Percentiles rank a stretch among this genome's conserved stretches.
These are phyloP conservation scores for Melastoma malabathricum DNA, from an alignment of 345 rosid genomes.

Conservation along the genomic window DNA sequence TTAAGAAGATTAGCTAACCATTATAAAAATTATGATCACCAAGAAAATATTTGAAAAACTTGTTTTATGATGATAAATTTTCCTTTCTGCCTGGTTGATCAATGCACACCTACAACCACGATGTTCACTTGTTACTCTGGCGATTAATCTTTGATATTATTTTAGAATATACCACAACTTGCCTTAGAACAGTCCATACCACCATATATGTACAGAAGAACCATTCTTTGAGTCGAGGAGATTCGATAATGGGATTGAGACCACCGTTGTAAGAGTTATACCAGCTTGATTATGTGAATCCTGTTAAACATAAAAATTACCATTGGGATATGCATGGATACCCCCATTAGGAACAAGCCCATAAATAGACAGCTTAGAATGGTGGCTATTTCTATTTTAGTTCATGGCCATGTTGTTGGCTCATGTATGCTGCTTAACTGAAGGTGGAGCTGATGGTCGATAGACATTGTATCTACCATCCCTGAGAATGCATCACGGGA, in stretches of 20 bases:
- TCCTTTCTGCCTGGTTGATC: too few species aligned
- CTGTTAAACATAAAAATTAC: slow-evolving; percentile 19
- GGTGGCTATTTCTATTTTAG: slow-evolving; percentile 50
- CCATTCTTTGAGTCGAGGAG: slow-evolving; percentile 96
- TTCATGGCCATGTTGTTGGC: slow-evolving; percentile 59
- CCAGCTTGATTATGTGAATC: slow-evolving; percentile 97
- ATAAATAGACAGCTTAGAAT: slow-evolving; percentile 47
- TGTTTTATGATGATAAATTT: too few species aligned
- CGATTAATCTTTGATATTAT: too few species aligned
- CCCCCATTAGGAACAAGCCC: slow-evolving; percentile 59
- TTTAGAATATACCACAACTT: too few species aligned
- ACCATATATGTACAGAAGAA: too few species aligned
- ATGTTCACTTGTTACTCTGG: too few species aligned
- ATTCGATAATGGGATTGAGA: slow-evolving; percentile 67
- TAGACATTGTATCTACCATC: slow-evolving; percentile 62
- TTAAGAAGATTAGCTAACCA: too few species aligned
- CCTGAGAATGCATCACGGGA: slow-evolving; percentile 26
- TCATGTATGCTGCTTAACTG: slow-evolving; percentile 71
- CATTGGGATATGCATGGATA: slow-evolving; percentile 28
- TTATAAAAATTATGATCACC: too few species aligned
- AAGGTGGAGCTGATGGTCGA: slow-evolving; percentile 45
- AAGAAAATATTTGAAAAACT: too few species aligned
- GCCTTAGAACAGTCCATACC: too few species aligned
- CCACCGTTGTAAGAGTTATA: slow-evolving; percentile 90
- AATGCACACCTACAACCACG: too few species aligned